Percentiles rank a stretch among this genome's conserved stretches.
Evolutionary conservation across 2,329 filamentous ascomycete genomes (phyloP).

Genomic region (Chrysosporium queenslandicum): DNA sequence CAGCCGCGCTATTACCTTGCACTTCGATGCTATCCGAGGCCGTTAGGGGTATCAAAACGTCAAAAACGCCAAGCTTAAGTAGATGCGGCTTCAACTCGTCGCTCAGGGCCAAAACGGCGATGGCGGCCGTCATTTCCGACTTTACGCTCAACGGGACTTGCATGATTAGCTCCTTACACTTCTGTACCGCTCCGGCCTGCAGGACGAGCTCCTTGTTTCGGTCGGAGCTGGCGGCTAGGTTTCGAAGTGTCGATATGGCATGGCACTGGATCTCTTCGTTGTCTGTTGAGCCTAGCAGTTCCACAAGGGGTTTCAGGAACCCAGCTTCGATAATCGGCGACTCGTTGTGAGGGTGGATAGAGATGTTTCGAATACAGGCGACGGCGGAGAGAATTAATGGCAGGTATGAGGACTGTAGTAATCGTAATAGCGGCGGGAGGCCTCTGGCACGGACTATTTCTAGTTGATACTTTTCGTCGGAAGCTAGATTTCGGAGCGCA

Average conservation of each 20-base stretch:
- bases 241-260: slow-evolving; percentile 90
- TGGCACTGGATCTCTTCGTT: slow-evolving; percentile 99
- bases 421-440: slow-evolving; percentile 70
- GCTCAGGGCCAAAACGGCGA: slow-evolving; percentile 87
- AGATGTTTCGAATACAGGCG: slow-evolving; percentile 97
- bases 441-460: slow-evolving; percentile 90
- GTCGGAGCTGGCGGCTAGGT: slow-evolving; percentile 91
- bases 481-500: slow-evolving; percentile 86
- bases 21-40: slow-evolving; percentile 95
- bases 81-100: slow-evolving; percentile 92
- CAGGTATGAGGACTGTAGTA: slow-evolving; percentile 89
- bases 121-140: slow-evolving; percentile 98
- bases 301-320: slow-evolving; percentile 86
- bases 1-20: slow-evolving; percentile 94
- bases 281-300: slow-evolving; percentile 86
- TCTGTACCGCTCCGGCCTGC: slow-evolving; percentile 91
- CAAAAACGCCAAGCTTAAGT: slow-evolving; percentile 85
- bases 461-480: slow-evolving; percentile 96
- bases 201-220: slow-evolving; percentile 96
- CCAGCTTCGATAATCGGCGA: slow-evolving; percentile 97
- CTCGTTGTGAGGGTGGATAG: slow-evolving; percentile 94
- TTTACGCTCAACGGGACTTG: slow-evolving; percentile 90
- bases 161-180: slow-evolving; percentile 93
- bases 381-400: slow-evolving; percentile 94
- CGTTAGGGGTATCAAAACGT: slow-evolving; percentile 88